Conservation (phyloP, 1,284 basidiomycete species). For the Ceratobasidium sp. region DNA sequence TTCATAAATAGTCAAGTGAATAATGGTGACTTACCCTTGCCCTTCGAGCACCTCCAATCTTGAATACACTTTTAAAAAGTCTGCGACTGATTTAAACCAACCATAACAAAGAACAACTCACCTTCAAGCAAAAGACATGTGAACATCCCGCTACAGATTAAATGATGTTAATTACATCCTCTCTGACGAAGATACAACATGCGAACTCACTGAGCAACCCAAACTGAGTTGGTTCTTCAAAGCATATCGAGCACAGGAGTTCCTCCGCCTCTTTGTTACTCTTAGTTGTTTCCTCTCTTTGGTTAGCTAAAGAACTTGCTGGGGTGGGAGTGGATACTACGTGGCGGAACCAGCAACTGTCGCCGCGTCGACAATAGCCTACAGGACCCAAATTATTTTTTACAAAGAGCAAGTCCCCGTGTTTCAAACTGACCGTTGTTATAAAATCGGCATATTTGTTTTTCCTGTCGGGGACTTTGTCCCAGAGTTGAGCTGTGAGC, state of each 20-base stretch:
- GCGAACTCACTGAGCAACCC: conserved; percentile 45
- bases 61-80: conserved; percentile 42
- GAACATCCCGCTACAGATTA: conserved; percentile 44
- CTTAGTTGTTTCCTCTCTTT: conserved; percentile 7
- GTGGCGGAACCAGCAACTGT: conserved; percentile 44
- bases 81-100: not conserved
- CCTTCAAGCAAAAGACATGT: conserved; percentile 46
- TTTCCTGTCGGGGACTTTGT: conserved; percentile 37
- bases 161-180: not conserved
- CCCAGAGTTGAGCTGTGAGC: conserved; percentile 24
- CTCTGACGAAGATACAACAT: not conserved
- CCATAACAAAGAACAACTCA: not conserved
- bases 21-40: conserved; percentile 10
- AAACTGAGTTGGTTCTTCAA: conserved; percentile 45
- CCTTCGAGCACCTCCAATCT: conserved; percentile 44
- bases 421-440: conserved; percentile 21
- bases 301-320: not conserved
- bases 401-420: not conserved
- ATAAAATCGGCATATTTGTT: conserved; percentile 41
- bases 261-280: conserved; percentile 41
- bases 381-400: not conserved
- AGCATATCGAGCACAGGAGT: conserved; percentile 46
- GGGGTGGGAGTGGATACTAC: not conserved
- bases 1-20: not conserved
- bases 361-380: conserved; percentile 44